Conservation (phyloP, 345 rosid genomes). For the Syzygium aromaticum region DNA sequence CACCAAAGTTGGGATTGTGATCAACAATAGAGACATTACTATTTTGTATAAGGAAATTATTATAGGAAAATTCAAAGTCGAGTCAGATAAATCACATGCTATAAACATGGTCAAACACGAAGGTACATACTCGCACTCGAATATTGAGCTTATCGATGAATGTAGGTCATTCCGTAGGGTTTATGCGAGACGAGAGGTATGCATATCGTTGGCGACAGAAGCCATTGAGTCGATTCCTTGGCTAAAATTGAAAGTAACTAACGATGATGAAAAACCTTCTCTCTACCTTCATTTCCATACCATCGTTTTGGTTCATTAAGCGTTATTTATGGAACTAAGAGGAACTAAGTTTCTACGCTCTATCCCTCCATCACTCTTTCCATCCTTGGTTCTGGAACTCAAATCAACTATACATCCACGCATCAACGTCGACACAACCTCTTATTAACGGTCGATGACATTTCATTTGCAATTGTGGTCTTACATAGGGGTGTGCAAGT, state of each 20-base stretch:
- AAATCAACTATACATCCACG: neutral
- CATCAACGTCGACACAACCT: neutral
- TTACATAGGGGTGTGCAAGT: neutral
- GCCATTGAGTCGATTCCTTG: neutral
- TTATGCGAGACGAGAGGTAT: neutral
- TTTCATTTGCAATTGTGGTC: neutral
- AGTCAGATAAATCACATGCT: neutral
- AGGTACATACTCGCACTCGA: neutral
- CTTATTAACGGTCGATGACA: neutral
- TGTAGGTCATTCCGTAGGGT: neutral
- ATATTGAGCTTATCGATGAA: neutral
- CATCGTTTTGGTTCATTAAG: no score
- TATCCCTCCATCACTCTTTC: no score
- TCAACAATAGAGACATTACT: neutral
- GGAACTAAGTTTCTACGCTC: no score
- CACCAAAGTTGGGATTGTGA: neutral
- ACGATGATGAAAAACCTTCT: neutral
- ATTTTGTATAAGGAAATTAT: neutral
- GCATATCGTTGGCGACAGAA: neutral
- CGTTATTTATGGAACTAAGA: no score
- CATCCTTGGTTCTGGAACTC: neutral
- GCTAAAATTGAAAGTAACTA: neutral
- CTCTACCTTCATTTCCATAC: neutral
- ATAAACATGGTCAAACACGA: neutral
- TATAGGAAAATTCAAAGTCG: neutral